Conservation (phyloP, 192 early-diverging fungal species). For the Lunasporangiospora selenospora region DNA sequence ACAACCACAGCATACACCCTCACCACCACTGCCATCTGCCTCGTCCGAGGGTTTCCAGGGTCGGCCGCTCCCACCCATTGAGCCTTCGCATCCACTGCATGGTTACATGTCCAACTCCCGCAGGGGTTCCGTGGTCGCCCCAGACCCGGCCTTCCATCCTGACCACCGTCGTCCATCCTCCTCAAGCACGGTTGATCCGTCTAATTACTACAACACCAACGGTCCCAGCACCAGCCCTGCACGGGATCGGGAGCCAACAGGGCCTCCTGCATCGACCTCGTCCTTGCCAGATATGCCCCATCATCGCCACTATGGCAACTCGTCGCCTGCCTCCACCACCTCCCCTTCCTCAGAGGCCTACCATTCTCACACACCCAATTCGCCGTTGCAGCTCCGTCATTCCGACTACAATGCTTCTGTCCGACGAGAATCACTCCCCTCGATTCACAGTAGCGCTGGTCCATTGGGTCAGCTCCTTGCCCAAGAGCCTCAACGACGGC, state of each 20-base stretch:
- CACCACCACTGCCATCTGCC: conserved; percentile 37
- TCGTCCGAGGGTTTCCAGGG: conserved; percentile 38
- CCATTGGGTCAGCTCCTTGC: conserved; percentile 38
- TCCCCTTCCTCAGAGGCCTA: too few species aligned
- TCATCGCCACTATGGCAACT: too few species aligned
- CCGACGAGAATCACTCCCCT: conserved; percentile 39
- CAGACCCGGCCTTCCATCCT: conserved; percentile 12
- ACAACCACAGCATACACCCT: conserved; percentile 31
- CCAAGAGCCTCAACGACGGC: conserved; percentile 31
- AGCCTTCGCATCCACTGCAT: conserved; percentile 35
- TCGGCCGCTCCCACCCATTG: conserved; percentile 31
- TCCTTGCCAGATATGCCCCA: too few species aligned
- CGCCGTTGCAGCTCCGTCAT: conserved; percentile 16
- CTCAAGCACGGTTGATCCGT: too few species aligned
- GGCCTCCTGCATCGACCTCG: too few species aligned
- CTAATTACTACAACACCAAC: too few species aligned
- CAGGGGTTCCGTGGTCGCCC: conserved; percentile 22
- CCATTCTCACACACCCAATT: too few species aligned
- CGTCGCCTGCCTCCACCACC: too few species aligned
- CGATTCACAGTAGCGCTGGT: conserved; percentile 37
- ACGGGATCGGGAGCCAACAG: too few species aligned
- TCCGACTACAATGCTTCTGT: conserved; percentile 1
- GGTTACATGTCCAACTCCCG: conserved; percentile 37
- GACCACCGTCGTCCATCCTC: too few species aligned
- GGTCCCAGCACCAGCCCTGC: too few species aligned